Evolutionary conservation across 495 filamentous ascomycete species (phyloP).

Genomic region (Hyaloscypha finlandica): DNA sequence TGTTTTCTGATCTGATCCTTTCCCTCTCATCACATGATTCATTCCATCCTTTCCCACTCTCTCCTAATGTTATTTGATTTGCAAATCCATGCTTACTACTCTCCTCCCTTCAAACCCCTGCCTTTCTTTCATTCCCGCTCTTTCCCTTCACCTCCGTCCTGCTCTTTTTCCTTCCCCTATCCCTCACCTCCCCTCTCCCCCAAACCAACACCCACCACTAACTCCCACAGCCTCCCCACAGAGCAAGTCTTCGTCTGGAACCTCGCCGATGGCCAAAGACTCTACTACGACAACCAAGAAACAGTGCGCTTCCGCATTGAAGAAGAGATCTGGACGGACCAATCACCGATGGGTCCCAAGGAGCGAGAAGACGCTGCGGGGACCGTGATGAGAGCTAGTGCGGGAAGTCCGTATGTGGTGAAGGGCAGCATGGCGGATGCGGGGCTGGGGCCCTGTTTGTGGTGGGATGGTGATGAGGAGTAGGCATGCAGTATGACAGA

Average conservation of each 20-base stretch:
- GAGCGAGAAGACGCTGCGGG: constrained; percentile 34
- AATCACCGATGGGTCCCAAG: constrained; percentile 64
- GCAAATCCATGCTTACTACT: no score
- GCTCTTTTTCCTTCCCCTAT: neutral
- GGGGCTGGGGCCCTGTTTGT: constrained; percentile 53
- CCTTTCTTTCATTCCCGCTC: neutral
- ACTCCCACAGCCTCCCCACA: constrained; percentile 55
- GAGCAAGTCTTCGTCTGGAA: constrained; percentile 85
- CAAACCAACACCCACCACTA: constrained; percentile 19
- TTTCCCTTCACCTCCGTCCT: neutral
- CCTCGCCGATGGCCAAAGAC: constrained; percentile 44
- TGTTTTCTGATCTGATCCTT: constrained; percentile 34
- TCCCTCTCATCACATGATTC: neutral
- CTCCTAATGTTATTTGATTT: no score
- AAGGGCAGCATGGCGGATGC: constrained; percentile 59
- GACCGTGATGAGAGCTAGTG: constrained; percentile 32
- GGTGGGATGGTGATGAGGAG: constrained; percentile 48
- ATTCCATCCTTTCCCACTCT: no score
- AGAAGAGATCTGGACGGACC: constrained; percentile 84
- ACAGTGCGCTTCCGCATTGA: constrained; percentile 82
- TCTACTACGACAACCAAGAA: constrained; percentile 88
- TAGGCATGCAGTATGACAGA: constrained; percentile 4
- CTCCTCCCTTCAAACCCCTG: no score
- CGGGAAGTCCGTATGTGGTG: constrained; percentile 63
- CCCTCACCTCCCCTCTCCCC: neutral